phyloP scores from a whole-genome alignment of 2,329 filamentous ascomycete genomes.

The Fusarium sp. region DNA sequence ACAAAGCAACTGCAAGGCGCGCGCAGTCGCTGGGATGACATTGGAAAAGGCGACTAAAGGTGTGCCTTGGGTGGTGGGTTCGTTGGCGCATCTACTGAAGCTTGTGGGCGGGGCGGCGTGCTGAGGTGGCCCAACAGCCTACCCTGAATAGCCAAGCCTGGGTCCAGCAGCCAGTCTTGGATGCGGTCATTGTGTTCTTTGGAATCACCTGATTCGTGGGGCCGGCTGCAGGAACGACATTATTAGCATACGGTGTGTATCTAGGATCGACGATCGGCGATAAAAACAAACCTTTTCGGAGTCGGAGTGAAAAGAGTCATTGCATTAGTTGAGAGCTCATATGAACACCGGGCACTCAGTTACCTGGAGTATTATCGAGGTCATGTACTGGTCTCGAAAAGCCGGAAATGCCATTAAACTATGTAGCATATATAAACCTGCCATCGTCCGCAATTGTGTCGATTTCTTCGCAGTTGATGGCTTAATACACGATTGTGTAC shows the following conservation, averaged over 20 bases:
- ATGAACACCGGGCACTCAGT: no score
- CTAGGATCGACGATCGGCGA: rapidly evolving
- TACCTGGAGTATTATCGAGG: no score
- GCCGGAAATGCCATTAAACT: rapidly evolving
- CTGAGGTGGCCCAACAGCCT: background rate
- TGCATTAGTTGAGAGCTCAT: no score
- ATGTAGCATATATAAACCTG: rapidly evolving
- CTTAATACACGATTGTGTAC: no score
- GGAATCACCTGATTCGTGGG: rapidly evolving
- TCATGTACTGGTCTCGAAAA: rapidly evolving
- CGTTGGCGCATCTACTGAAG: background rate
- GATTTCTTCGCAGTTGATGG: no score
- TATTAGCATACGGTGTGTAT: rapidly evolving
- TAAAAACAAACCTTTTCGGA: rapidly evolving
- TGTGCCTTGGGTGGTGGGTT: background rate
- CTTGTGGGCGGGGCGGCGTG: background rate
- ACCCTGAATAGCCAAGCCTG: background rate
- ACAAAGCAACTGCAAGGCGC: background rate
- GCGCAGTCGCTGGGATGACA: rapidly evolving
- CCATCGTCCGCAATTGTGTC: background rate
- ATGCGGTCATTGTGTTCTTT: no score
- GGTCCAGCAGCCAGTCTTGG: rapidly evolving
- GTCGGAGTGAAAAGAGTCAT: background rate
- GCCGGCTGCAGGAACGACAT: background rate
- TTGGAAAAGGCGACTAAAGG: background rate